These are phyloP conservation scores for Aspergillus carlsbadensis DNA, from an alignment of 495 filamentous ascomycete species.

Conservation along the genomic window DNA sequence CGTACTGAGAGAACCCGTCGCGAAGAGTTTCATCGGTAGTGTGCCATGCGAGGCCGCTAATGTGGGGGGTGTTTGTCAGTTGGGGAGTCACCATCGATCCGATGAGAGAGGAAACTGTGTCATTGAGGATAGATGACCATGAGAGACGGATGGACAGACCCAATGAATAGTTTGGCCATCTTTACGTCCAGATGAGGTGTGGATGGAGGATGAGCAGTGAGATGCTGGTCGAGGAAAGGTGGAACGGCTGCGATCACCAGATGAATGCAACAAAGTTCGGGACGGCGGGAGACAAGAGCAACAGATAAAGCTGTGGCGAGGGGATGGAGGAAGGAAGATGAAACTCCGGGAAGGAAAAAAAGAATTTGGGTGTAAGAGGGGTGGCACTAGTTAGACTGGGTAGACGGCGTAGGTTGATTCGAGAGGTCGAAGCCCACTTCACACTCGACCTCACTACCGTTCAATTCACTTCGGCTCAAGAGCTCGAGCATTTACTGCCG, in stretches of 20 bases:
- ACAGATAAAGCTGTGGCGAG: slow-evolving; percentile 2
- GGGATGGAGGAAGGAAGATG: slow-evolving; percentile 6
- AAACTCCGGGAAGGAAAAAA: slow-evolving; percentile 4
- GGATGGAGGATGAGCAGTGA: slow-evolving; percentile 23
- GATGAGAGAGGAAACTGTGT: slow-evolving; percentile 24
- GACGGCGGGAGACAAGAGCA: not conserved
- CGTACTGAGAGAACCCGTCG: slow-evolving; percentile 86
- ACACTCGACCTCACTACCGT: not conserved
- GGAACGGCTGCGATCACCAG: slow-evolving; percentile 4
- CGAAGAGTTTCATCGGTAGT: slow-evolving; percentile 83
- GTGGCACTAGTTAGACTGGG: slow-evolving; percentile 7
- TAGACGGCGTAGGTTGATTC: not conserved
- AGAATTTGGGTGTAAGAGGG: slow-evolving; percentile 12
- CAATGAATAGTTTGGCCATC: slow-evolving; percentile 92
- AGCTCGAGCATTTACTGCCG: slow-evolving; percentile 3
- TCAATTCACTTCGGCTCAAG: not conserved
- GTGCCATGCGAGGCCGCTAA: slow-evolving; percentile 95
- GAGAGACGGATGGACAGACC: slow-evolving; percentile 47
- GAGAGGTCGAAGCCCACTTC: no score
- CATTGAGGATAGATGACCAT: slow-evolving; percentile 11
- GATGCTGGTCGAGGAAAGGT: slow-evolving; percentile 9
- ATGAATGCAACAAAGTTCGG: slow-evolving; percentile 3
- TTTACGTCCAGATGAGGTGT: slow-evolving; percentile 26
- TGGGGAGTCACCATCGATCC: slow-evolving; percentile 23
- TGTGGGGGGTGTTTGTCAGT: not conserved